Conservation (phyloP, 1,284 basidiomycete species). For the Trametes hirsuta region DNA sequence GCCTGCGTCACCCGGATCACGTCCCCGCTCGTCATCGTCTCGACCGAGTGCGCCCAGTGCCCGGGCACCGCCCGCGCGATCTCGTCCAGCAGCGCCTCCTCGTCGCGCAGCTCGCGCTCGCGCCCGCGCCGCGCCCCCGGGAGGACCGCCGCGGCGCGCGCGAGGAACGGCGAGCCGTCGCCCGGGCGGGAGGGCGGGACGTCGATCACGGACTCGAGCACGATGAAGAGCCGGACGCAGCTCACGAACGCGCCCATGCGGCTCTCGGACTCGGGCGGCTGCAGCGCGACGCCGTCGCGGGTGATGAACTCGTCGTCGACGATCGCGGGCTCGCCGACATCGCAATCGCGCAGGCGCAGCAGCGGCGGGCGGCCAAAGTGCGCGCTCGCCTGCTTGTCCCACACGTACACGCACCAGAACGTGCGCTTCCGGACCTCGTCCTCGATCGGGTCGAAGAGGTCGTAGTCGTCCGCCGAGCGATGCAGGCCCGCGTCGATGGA, state of each 20-base stretch:
- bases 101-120: constrained; percentile 75
- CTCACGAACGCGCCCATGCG: constrained; percentile 81
- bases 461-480: constrained; percentile 85
- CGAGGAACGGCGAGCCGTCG: constrained; percentile 60
- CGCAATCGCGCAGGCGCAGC: constrained; percentile 84
- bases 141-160: constrained; percentile 59
- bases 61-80: constrained; percentile 71
- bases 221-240: constrained; percentile 76
- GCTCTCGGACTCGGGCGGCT: constrained; percentile 71
- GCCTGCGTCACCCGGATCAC: constrained; percentile 88
- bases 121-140: constrained; percentile 54
- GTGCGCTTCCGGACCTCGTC: constrained; percentile 89
- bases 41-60: constrained; percentile 79
- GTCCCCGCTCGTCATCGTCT: constrained; percentile 83
- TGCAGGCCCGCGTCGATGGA: constrained; percentile 87
- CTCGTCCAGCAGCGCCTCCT: constrained; percentile 81
- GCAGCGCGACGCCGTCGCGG: constrained; percentile 66
- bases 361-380: constrained; percentile 88
- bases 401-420: constrained; percentile 92
- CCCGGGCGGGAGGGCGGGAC: constrained; percentile 67
- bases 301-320: constrained; percentile 91
- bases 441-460: constrained; percentile 85
- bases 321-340: constrained; percentile 79
- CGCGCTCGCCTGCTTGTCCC: constrained; percentile 87
- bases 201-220: constrained; percentile 80